Evolutionary conservation across 306 rosid genomes (phyloP).

Genomic region (Mucuna pruriens): DNA sequence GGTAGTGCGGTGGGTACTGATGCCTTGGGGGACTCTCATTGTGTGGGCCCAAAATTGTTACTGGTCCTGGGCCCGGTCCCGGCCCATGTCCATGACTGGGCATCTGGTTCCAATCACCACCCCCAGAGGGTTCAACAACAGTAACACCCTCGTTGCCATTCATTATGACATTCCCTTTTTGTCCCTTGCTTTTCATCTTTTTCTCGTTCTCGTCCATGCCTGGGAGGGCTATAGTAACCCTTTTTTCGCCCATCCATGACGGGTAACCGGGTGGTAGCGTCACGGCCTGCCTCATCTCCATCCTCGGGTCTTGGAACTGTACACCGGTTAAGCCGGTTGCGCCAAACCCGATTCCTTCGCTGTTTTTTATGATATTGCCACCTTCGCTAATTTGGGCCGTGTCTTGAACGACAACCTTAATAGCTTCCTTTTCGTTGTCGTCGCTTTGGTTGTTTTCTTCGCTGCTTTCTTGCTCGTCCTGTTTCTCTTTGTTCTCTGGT

Average conservation of each 20-base stretch:
- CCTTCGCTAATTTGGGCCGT: conserved; percentile 27
- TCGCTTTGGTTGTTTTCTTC: conserved; percentile 52
- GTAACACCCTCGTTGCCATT: conserved; percentile 37
- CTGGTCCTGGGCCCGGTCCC: conserved; percentile 31
- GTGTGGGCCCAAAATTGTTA: conserved; percentile 33
- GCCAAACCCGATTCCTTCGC: conserved; percentile 37
- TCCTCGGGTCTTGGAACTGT: conserved; percentile 44
- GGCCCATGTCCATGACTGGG: conserved; percentile 32
- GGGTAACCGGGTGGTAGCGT: conserved; percentile 46
- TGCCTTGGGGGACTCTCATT: conserved; percentile 55
- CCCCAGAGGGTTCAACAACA: conserved; percentile 22
- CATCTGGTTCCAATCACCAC: conserved; percentile 31
- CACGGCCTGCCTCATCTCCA: conserved; percentile 48
- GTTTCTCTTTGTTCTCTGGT: conserved; percentile 50
- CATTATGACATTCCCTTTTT: conserved; percentile 31
- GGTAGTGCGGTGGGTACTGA: conserved; percentile 43
- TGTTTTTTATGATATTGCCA: not conserved
- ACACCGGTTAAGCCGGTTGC: conserved; percentile 43
- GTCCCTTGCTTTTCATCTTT: conserved; percentile 60
- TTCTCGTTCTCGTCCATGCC: conserved; percentile 33
- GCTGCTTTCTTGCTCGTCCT: conserved; percentile 45
- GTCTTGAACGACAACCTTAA: conserved; percentile 49
- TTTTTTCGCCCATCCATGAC: conserved; percentile 43
- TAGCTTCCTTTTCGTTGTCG: conserved; percentile 43
- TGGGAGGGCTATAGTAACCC: conserved; percentile 12